phyloP scores from a whole-genome alignment of 805 yeast genomes.

The Saccharomyces kudriavzevii region DNA sequence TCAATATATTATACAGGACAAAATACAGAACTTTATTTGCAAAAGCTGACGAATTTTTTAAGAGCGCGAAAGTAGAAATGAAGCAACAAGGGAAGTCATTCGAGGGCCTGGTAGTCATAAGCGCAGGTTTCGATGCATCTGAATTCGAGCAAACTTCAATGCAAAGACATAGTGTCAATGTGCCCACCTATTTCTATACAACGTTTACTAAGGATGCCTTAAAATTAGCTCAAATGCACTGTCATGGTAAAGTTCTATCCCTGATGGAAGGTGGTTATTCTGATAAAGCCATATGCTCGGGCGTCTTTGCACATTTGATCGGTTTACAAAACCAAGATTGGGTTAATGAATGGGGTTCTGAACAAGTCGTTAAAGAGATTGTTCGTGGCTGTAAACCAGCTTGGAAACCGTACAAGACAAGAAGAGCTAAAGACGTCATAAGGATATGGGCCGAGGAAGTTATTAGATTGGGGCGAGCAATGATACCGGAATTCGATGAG shows the following conservation, averaged over 20 bases:
- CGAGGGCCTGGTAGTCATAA: slow-evolving; percentile 56
- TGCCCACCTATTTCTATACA: slow-evolving; percentile 73
- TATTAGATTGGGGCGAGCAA: slow-evolving; percentile 50
- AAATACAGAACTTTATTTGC: slow-evolving; percentile 54
- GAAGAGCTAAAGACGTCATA: slow-evolving; percentile 42
- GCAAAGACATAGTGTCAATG: slow-evolving; percentile 78
- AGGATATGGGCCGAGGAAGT: slow-evolving; percentile 60
- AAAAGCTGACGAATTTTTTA: slow-evolving; percentile 59
- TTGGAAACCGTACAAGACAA: slow-evolving; percentile 51
- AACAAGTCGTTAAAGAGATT: slow-evolving; percentile 54
- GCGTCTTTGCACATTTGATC: slow-evolving; percentile 68
- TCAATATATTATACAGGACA: slow-evolving; percentile 50
- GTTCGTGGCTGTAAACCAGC: slow-evolving; percentile 58
- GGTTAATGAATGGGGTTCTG: slow-evolving; percentile 59
- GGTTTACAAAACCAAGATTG: slow-evolving; percentile 55
- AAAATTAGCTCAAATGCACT: slow-evolving; percentile 54
- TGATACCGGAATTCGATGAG: slow-evolving; percentile 42
- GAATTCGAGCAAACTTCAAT: slow-evolving; percentile 74
- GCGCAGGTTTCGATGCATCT: slow-evolving; percentile 85
- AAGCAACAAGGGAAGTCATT: slow-evolving; percentile 37
- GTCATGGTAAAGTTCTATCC: slow-evolving; percentile 56
- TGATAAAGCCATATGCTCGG: slow-evolving; percentile 71
- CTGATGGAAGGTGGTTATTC: slow-evolving; percentile 82
- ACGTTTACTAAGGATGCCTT: slow-evolving; percentile 65
- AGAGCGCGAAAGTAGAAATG: slow-evolving; percentile 39